Conservation (phyloP, 129 eudicot genomes). For the Logfia minima region DNA sequence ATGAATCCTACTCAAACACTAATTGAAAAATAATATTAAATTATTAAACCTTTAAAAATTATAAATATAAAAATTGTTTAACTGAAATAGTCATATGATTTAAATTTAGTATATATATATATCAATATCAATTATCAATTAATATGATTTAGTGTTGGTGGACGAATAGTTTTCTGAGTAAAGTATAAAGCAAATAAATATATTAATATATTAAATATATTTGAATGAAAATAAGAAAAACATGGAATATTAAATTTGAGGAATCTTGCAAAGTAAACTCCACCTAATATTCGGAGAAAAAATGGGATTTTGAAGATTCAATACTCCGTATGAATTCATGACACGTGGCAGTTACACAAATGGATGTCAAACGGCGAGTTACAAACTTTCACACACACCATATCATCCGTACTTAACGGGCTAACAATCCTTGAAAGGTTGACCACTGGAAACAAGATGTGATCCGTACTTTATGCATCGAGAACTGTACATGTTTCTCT, state of each 20-base stretch:
- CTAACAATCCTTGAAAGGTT: neutral
- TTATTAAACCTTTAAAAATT: no score
- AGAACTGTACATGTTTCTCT: neutral
- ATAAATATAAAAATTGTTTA: no score
- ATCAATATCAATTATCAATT: no score
- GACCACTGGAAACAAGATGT: neutral
- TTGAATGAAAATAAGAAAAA: neutral
- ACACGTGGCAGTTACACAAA: constrained; percentile 13
- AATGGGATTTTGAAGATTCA: no score
- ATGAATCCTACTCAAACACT: no score
- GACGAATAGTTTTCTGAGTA: no score
- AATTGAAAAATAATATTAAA: no score
- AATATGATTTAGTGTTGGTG: no score
- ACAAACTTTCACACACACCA: constrained; percentile 21
- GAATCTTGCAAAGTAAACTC: constrained; percentile 16
- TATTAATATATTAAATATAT: neutral
- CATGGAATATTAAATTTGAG: constrained; percentile 12
- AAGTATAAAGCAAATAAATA: no score
- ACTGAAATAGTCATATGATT: no score
- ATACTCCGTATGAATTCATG: no score
- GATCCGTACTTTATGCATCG: neutral
- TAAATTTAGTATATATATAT: no score
- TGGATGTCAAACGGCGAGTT: neutral
- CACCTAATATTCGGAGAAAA: neutral
- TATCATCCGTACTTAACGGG: constrained; percentile 23